Evolutionary conservation across 495 filamentous ascomycete species (phyloP).

Genomic region (Astrothelium macrocarpum): DNA sequence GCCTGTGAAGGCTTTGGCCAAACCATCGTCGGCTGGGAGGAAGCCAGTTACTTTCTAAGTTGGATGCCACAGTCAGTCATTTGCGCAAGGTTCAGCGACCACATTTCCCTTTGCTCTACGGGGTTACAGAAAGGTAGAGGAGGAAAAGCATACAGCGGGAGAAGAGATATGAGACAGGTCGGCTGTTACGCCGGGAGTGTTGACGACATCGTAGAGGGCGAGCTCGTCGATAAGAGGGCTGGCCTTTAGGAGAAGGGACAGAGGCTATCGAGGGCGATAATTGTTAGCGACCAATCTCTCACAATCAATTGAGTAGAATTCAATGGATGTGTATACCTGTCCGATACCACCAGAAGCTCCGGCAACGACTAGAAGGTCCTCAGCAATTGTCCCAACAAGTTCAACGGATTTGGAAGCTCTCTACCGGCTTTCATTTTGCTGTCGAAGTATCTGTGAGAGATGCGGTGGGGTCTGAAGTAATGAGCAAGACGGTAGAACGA

Average conservation of each 20-base stretch:
- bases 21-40: slow-evolving; percentile 80
- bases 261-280: slow-evolving; percentile 48
- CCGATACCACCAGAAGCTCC: slow-evolving; percentile 97
- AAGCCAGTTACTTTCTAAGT: slow-evolving; percentile 79
- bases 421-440: slow-evolving; percentile 8
- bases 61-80: slow-evolving; percentile 14
- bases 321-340: slow-evolving; percentile 51
- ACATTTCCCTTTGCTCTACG: not conserved
- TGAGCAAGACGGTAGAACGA: not conserved
- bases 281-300: not conserved
- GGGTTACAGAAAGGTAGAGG: not conserved
- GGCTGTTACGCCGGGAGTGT: slow-evolving; percentile 89
- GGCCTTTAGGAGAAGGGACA: slow-evolving; percentile 90
- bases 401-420: not conserved
- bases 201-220: slow-evolving; percentile 96
- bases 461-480: not conserved
- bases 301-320: not conserved
- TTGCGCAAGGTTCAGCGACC: not conserved
- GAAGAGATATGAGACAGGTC: slow-evolving; percentile 97
- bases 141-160: slow-evolving; percentile 58
- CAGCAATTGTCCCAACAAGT: slow-evolving; percentile 1
- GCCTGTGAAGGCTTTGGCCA: slow-evolving; percentile 78
- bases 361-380: slow-evolving; percentile 64
- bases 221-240: slow-evolving; percentile 81
- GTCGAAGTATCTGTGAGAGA: not conserved